Evolutionary conservation across 768 basidiomycete species (phyloP).

Genomic region (Udeniomyces megalosporus): DNA sequence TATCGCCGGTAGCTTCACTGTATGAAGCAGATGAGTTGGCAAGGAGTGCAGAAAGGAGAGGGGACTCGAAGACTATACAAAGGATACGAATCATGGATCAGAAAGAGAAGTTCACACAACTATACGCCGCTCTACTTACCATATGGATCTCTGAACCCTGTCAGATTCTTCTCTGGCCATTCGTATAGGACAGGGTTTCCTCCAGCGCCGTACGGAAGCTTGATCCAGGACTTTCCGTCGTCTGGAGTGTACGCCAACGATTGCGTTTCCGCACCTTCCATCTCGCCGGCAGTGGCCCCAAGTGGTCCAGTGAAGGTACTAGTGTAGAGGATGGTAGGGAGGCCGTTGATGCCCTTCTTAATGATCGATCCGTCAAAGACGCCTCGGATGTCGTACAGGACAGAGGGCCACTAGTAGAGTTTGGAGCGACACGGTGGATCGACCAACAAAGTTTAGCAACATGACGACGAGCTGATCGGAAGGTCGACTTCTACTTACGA

Average conservation of each 20-base stretch:
- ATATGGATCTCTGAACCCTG: conserved; percentile 22
- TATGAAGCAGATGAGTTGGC: background rate
- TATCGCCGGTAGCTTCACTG: conserved; percentile 10
- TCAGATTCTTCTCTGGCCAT: conserved; percentile 10
- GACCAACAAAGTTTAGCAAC: background rate
- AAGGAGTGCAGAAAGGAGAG: conserved; percentile 11
- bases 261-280: conserved; percentile 18
- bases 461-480: background rate
- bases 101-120: too few relatives aligned
- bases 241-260: conserved; percentile 17
- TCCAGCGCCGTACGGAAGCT: conserved; percentile 12
- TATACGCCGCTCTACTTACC: too few relatives aligned
- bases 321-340: conserved; percentile 19
- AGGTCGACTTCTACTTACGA: background rate
- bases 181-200: conserved; percentile 15
- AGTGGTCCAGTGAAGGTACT: conserved; percentile 14
- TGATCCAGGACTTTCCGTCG: conserved; percentile 18
- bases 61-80: conserved; percentile 19
- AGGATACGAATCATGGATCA: too few relatives aligned
- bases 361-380: conserved; percentile 21
- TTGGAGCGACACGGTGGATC: background rate
- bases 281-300: conserved; percentile 16
- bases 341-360: conserved; percentile 16
- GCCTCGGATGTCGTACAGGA: conserved; percentile 21
- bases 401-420: conserved; percentile 15